Conservation (phyloP, 2,329 filamentous ascomycete genomes). For the Coniosporium tulheliwenetii region DNA sequence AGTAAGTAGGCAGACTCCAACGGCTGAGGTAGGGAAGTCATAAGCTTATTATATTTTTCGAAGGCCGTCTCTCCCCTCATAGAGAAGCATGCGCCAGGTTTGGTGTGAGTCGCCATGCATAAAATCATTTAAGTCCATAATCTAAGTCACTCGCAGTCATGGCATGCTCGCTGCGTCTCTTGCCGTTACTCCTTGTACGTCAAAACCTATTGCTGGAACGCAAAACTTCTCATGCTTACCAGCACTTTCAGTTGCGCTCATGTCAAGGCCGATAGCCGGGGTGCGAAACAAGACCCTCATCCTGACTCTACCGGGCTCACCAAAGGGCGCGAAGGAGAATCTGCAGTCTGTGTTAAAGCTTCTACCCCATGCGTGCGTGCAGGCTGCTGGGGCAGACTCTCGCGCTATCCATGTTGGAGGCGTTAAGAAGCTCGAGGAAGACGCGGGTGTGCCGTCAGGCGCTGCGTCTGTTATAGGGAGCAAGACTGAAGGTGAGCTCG, state of each 20-base stretch:
- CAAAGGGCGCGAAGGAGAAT: slow-evolving; percentile 90
- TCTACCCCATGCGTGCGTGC: slow-evolving; percentile 87
- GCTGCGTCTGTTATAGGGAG: slow-evolving; percentile 4
- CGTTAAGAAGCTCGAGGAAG: slow-evolving; percentile 65
- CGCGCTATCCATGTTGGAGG: slow-evolving; percentile 66
- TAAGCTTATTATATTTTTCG: not conserved
- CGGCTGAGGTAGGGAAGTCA: not conserved
- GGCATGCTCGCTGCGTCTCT: slow-evolving; percentile 82
- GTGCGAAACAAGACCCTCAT: slow-evolving; percentile 70
- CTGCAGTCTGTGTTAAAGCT: slow-evolving; percentile 75
- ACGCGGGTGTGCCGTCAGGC: slow-evolving; percentile 46
- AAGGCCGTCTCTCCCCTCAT: slow-evolving; percentile 67
- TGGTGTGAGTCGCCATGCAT: slow-evolving; percentile 42
- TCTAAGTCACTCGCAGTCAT: slow-evolving; percentile 38
- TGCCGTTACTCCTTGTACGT: slow-evolving; percentile 74
- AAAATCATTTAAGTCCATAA: not conserved
- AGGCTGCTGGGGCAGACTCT: slow-evolving; percentile 73
- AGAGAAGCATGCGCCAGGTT: slow-evolving; percentile 71
- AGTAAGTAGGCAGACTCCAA: slow-evolving; percentile 29
- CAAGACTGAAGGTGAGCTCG: too few species aligned
- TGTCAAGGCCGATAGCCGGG: slow-evolving; percentile 87
- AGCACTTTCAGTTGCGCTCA: slow-evolving; percentile 61
- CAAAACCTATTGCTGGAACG: not conserved
- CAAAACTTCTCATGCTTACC: slow-evolving; percentile 11
- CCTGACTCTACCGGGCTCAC: slow-evolving; percentile 81